phyloP scores from a whole-genome alignment of 371 early-diverging fungal species.

The Actinomucor elegans region DNA sequence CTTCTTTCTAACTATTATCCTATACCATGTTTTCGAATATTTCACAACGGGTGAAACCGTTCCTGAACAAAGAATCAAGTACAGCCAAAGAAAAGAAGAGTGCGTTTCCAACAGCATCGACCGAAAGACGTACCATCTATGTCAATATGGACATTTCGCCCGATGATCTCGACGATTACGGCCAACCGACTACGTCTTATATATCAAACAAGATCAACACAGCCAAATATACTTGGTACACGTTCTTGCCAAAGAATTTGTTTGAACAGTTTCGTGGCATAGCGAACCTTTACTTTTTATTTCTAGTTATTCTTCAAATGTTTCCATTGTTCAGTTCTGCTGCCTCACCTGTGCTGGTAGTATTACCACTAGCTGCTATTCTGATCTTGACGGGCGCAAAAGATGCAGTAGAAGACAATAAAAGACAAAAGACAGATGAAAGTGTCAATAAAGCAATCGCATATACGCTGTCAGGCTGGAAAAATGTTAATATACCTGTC shows the following conservation, averaged over 20 bases:
- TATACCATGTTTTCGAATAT: conserved; percentile 2
- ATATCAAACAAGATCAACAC: conserved; percentile 75
- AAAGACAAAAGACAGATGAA: conserved; percentile 83
- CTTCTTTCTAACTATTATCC: not conserved
- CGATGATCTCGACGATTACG: conserved; percentile 43
- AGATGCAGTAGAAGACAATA: conserved; percentile 94
- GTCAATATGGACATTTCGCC: conserved; percentile 45
- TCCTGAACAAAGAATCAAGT: not conserved
- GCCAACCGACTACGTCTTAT: conserved; percentile 30
- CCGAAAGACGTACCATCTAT: conserved; percentile 43
- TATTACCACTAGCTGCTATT: conserved; percentile 85
- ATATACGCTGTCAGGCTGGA: conserved; percentile 54
- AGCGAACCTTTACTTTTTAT: conserved; percentile 93
- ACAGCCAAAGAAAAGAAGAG: conserved; percentile 21
- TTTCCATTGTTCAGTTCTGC: conserved; percentile 73
- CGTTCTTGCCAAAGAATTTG: conserved; percentile 93
- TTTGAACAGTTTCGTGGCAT: conserved; percentile 90
- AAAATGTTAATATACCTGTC: conserved; percentile 55
- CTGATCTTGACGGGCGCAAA: conserved; percentile 87
- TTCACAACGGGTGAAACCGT: not conserved
- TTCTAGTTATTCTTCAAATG: conserved; percentile 84
- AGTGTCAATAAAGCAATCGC: conserved; percentile 69
- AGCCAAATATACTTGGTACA: conserved; percentile 82
- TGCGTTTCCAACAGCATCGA: conserved; percentile 38
- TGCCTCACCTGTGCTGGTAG: conserved; percentile 73